Percentiles rank a stretch among this genome's conserved stretches.
Conservation (phyloP, 1,284 basidiomycete species). For the Cutaneotrichosporon curvatum region DNA sequence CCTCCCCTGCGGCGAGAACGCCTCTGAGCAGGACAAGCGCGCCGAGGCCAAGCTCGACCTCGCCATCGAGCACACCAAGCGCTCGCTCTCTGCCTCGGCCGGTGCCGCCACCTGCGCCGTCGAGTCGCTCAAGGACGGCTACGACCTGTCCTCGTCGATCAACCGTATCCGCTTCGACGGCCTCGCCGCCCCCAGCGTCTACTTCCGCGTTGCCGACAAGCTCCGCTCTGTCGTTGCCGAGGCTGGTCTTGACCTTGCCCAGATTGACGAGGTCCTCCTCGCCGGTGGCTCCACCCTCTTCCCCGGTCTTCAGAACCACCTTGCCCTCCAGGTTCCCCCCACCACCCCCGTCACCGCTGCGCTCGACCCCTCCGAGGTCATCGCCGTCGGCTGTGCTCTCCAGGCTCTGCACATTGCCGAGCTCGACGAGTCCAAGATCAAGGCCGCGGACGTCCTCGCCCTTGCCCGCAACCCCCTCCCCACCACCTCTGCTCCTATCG, state of each 20-base stretch:
- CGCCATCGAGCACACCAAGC: slow-evolving; percentile 91
- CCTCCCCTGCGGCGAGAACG: slow-evolving; percentile 53
- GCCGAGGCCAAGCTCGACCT: slow-evolving; percentile 89
- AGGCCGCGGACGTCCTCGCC: slow-evolving; percentile 50
- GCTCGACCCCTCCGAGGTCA: slow-evolving; percentile 78
- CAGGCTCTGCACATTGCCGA: slow-evolving; percentile 67
- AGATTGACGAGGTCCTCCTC: slow-evolving; percentile 84
- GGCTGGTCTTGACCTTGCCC: slow-evolving; percentile 63
- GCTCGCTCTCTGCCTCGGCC: slow-evolving; percentile 79
- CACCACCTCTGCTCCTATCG: slow-evolving; percentile 64
- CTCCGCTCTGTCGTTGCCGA: slow-evolving; percentile 58
- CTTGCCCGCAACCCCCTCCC: slow-evolving; percentile 50
- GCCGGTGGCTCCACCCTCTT: slow-evolving; percentile 82
- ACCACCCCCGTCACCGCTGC: slow-evolving; percentile 53
- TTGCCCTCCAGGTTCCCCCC: slow-evolving; percentile 65
- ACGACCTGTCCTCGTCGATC: slow-evolving; percentile 87
- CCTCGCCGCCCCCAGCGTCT: slow-evolving; percentile 63
- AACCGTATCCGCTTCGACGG: slow-evolving; percentile 92
- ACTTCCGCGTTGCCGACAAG: slow-evolving; percentile 60
- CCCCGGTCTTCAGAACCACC: slow-evolving; percentile 71
- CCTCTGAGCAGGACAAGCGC: slow-evolving; percentile 61
- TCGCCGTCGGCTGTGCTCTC: slow-evolving; percentile 80
- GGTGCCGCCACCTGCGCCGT: slow-evolving; percentile 83
- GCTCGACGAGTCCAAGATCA: slow-evolving; percentile 48
- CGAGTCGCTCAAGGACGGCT: slow-evolving; percentile 88